Percentiles rank a stretch among this genome's conserved stretches.
Conservation (phyloP, 164 flowering plant genomes). For the Vitis riparia region DNA sequence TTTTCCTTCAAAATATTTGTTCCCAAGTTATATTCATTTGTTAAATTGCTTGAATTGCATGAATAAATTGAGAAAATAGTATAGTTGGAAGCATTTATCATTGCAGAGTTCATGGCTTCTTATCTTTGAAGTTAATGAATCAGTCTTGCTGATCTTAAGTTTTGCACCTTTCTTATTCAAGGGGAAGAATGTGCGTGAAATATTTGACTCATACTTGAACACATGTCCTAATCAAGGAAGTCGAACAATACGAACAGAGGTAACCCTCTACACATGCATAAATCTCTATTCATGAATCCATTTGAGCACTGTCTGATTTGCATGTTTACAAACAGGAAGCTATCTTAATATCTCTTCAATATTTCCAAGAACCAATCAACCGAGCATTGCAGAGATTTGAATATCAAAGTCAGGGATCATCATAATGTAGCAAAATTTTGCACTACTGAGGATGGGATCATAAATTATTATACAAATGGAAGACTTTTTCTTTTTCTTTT, state of each 20-base stretch:
- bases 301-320: not conserved
- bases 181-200: conserved; percentile 55
- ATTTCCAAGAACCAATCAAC: conserved; percentile 78
- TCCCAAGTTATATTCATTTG: not conserved
- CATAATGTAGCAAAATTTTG: no score
- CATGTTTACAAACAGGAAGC: conserved; percentile 60
- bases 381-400: conserved; percentile 39
- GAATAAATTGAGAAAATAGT: not conserved
- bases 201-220: conserved; percentile 67
- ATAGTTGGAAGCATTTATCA: not conserved
- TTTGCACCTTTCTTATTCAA: conserved; percentile 14
- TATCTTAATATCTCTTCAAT: conserved; percentile 75
- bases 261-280: conserved; percentile 11
- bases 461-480: not conserved
- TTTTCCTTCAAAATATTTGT: not conserved
- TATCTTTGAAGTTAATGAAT: not conserved
- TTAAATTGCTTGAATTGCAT: not conserved
- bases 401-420: not conserved
- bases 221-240: conserved; percentile 90
- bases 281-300: not conserved
- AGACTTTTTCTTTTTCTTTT: not conserved
- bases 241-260: conserved; percentile 92
- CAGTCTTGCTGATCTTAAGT: not conserved
- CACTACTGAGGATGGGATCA: not conserved
- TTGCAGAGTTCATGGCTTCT: not conserved